Evolutionary conservation across 2,329 filamentous ascomycete genomes (phyloP), one percentile per base, ranked within the genome.

Genomic region (Penicillium psychrosexuale): DNA sequence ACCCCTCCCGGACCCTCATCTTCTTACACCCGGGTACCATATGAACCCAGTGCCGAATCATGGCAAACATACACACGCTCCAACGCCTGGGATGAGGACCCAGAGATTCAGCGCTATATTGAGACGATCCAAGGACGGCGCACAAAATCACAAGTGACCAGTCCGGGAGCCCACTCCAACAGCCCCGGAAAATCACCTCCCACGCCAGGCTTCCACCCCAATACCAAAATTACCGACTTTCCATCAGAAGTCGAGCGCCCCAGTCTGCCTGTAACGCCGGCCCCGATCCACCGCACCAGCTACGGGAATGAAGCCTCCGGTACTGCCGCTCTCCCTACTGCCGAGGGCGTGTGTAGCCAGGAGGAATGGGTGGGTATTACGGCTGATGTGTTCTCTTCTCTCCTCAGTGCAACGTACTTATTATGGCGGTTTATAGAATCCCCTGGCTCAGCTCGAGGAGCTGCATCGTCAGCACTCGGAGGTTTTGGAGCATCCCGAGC

Each of bases 21-120:
- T 42, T 28, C 46, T 53, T 38, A 52, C 22, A 37, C 51, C 0
- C 58, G 57, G 22, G 34, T 51, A 7, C 57, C 45, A n/a, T 63
- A 52, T n/a, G 57, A 54, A 22, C 56, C 54, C 9, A 63, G 63
- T 13, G 37, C 57, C 46, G 80, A 87, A 65, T 82, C 85, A 19
- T 96, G 90, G 89, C 82, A 84, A 59, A 81, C 81, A 44, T 96
- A 88, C 70, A 79, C 84, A n/a, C 82, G 85, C 44, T 84, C 80
- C 47, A 99, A 97, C 72, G 92, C 91, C 15, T 99, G 94, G 94
- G 94, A 99, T 66, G 89, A 90, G 50, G 83, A 95, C 49, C 89
- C 90, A 12, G 88, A 90, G 61, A 99, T 99, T 65, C 86, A 90
- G 66, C 83, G 84, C 60, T 99, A 97, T 69, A 89, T 97, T 51